Evolutionary conservation across 345 rosid species (phyloP), one percentile per base, ranked within the genome.

Genomic region (Rhodamnia argentea): DNA sequence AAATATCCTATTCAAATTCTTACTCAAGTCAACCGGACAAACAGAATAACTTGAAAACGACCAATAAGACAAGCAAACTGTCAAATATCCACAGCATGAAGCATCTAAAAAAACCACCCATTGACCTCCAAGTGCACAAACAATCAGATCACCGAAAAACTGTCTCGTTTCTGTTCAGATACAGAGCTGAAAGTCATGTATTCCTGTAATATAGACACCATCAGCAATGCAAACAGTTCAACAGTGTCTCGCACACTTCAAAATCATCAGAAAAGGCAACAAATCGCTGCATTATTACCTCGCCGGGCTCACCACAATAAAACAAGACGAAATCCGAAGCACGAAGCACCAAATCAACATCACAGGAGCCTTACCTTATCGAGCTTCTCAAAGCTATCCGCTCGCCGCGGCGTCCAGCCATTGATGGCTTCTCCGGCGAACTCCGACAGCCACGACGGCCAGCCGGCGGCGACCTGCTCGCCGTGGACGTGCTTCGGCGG

Each of bases 381-480:
- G 23, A 95, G 91, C 91, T 95, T 95, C 93, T 95, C 95, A 58
- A 95, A 94, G 76, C 94, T 89, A 86, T 95, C 96, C 3, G 96
- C 96, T 14, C 98, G 91, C 86, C 96, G 93, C 5, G 96, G 98
- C 76, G 94, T 92, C 98, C 95, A 95, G 27, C 98, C 98, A 84
- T 81, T 93, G 84, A 95, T 95, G 24, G 98, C 98, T 87, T 95
- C 98, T 8, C 96, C 95, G 42, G 95, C 95, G 29, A 94, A 94
- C 5, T 92, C 94, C 0, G 96, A 94, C 52, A 95, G 93, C 98
- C 98, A 94, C 52, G 96, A 88, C 15, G 98, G 98, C 98, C 98
- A 95, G 6, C 98, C 96, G 53, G 96, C 96, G n/a, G 98, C 98
- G 59, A 92, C 98, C 89, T 93, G 98, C 87, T 94, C 95, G 3